phyloP scores from a whole-genome alignment of 306 rosid species.

The Pueraria montana region DNA sequence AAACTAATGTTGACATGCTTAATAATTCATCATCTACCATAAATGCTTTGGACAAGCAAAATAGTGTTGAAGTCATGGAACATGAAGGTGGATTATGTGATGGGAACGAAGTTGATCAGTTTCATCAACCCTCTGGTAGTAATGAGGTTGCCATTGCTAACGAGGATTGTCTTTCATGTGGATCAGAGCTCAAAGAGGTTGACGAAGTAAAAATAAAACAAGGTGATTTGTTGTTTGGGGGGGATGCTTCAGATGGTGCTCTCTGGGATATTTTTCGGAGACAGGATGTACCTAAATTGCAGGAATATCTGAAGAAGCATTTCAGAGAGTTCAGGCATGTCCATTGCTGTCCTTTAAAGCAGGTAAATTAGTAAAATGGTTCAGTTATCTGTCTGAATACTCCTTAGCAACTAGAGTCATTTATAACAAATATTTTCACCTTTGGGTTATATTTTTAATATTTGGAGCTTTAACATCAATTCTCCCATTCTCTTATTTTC shows the following conservation, averaged over 20 bases:
- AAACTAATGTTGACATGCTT: not conserved
- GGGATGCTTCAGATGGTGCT: conserved; percentile 72
- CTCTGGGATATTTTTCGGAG: conserved; percentile 94
- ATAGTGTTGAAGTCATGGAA: not conserved
- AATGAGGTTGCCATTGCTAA: not conserved
- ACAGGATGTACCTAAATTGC: conserved; percentile 79
- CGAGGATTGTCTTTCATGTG: conserved; percentile 15
- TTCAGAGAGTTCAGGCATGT: conserved; percentile 80
- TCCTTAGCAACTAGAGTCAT: not conserved
- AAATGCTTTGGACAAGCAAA: conserved; percentile 29
- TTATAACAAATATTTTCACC: not conserved
- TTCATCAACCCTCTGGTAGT: conserved; percentile 22
- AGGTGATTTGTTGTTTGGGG: conserved; percentile 11
- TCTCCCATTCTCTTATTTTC: not conserved
- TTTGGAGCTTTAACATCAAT: conserved; percentile 6
- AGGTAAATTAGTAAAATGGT: conserved; percentile 57
- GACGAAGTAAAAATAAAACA: conserved; percentile 18
- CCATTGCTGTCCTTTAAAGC: conserved; percentile 65
- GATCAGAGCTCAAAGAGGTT: conserved; percentile 9
- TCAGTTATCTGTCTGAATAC: not conserved
- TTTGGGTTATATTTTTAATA: not conserved
- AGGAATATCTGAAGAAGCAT: conserved; percentile 81
- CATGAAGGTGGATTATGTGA: conserved; percentile 34
- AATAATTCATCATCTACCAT: conserved; percentile 21
- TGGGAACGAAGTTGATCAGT: conserved; percentile 28